Percentiles rank a stretch among this genome's conserved stretches.
phyloP scores from a whole-genome alignment of 805 yeast species.

The Ogataea neopini region DNA sequence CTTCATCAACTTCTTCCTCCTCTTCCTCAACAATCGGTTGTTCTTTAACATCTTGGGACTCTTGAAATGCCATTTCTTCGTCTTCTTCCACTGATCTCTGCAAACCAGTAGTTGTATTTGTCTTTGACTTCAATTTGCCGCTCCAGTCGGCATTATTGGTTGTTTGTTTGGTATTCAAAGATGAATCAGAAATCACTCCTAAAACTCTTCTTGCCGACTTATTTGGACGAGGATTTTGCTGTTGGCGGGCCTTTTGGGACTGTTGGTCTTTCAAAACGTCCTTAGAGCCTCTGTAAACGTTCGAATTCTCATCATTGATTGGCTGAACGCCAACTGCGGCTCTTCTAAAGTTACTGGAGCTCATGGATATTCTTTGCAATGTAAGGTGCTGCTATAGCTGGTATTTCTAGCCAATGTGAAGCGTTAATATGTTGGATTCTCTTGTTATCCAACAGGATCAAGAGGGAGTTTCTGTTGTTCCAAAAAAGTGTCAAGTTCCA shows the following conservation, averaged over 20 bases:
- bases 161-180: conserved; percentile 23
- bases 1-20: conserved; percentile 40
- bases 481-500: neutral
- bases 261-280: conserved; percentile 3
- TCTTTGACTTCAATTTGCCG: neutral
- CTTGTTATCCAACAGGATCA: conserved; percentile 1
- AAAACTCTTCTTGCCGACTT: conserved; percentile 27
- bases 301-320: conserved; percentile 28
- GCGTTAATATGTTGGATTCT: conserved; percentile 14
- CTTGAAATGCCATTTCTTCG: conserved; percentile 1
- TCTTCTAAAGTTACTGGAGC: conserved; percentile 9
- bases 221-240: conserved; percentile 3
- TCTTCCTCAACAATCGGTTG: conserved; percentile 25
- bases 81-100: neutral
- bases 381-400: conserved; percentile 7
- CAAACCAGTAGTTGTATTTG: neutral
- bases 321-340: conserved; percentile 6
- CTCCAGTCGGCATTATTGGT: conserved; percentile 1
- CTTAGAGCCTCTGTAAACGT: neutral
- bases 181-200: conserved; percentile 31
- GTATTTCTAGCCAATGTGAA: conserved; percentile 22
- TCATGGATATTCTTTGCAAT: conserved; percentile 10
- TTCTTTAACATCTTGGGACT: neutral
- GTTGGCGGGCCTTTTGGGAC: neutral
- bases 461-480: neutral